Evolutionary conservation across 2,329 filamentous ascomycete genomes (phyloP).

Genomic region (Fusarium napiforme): DNA sequence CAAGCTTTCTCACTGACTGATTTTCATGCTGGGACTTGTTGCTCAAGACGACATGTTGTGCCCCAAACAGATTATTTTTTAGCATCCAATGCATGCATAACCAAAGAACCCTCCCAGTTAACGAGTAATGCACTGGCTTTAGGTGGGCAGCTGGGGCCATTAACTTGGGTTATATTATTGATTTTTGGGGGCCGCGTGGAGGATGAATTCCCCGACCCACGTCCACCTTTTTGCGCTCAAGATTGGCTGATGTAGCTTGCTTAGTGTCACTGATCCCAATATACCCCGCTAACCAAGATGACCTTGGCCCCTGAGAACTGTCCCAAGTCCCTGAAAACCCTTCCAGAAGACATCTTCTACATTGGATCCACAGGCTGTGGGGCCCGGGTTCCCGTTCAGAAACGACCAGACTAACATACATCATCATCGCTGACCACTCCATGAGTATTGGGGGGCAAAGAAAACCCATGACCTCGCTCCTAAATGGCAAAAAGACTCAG

Average conservation of each 20-base stretch:
- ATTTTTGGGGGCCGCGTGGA: slow-evolving; percentile 25
- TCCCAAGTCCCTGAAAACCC: slow-evolving; percentile 26
- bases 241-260: slow-evolving; percentile 18
- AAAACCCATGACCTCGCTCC: neutral
- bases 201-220: slow-evolving; percentile 11
- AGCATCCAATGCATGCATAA: neutral
- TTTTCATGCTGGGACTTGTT: neutral
- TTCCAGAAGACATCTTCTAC: slow-evolving; percentile 26
- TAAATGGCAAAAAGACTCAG: neutral
- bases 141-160: slow-evolving; percentile 6
- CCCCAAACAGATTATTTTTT: neutral
- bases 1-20: neutral
- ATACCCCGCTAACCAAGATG: slow-evolving; percentile 12
- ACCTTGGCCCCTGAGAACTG: slow-evolving; percentile 27
- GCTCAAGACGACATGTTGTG: neutral
- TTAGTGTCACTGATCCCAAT: slow-evolving; percentile 9
- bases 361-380: neutral
- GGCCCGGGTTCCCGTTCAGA: neutral
- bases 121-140: slow-evolving; percentile 4
- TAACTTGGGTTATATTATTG: neutral
- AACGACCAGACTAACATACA: neutral
- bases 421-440: neutral
- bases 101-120: neutral
- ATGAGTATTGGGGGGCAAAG: neutral
- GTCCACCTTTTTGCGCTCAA: neutral